Percentiles rank a stretch among this genome's conserved stretches.
These are phyloP conservation scores for Apiosordaria backusii DNA, from an alignment of 495 filamentous ascomycete species.

Conservation along the genomic window DNA sequence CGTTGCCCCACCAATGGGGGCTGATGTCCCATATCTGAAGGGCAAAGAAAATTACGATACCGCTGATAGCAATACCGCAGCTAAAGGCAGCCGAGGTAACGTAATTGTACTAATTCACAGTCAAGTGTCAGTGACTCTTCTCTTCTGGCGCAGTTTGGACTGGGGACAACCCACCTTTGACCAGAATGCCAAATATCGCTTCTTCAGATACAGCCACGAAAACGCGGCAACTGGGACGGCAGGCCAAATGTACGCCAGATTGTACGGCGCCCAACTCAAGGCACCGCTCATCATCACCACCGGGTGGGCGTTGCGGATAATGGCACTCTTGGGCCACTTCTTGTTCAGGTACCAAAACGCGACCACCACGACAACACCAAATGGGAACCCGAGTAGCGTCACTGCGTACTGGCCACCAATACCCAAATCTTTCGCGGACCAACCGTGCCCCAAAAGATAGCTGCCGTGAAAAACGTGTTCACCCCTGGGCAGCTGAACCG, in stretches of 20 bases:
- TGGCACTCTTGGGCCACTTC: constrained; percentile 29
- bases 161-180: constrained; percentile 33
- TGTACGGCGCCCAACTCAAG: constrained; percentile 37
- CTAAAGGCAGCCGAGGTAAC: constrained; percentile 38
- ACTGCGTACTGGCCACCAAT: constrained; percentile 35
- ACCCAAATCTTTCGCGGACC: constrained; percentile 43
- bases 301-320: constrained; percentile 39
- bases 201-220: constrained; percentile 38
- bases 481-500: constrained; percentile 40
- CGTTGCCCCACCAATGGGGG: constrained; percentile 45
- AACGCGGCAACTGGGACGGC: constrained; percentile 38
- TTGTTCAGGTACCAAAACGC: constrained; percentile 32
- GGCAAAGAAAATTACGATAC: constrained; percentile 42
- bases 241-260: constrained; percentile 38
- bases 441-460: constrained; percentile 45
- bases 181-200: constrained; percentile 38
- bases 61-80: constrained; percentile 39
- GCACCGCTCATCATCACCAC: constrained; percentile 39
- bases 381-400: constrained; percentile 39
- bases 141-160: neutral
- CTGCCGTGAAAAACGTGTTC: constrained; percentile 45
- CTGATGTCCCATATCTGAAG: constrained; percentile 34
- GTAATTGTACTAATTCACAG: constrained; percentile 39
- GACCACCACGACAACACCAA: constrained; percentile 34
- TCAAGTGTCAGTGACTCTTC: constrained; percentile 2